Conservation (phyloP, 2,329 filamentous ascomycete genomes). For the Sclerotinia glacialis region DNA sequence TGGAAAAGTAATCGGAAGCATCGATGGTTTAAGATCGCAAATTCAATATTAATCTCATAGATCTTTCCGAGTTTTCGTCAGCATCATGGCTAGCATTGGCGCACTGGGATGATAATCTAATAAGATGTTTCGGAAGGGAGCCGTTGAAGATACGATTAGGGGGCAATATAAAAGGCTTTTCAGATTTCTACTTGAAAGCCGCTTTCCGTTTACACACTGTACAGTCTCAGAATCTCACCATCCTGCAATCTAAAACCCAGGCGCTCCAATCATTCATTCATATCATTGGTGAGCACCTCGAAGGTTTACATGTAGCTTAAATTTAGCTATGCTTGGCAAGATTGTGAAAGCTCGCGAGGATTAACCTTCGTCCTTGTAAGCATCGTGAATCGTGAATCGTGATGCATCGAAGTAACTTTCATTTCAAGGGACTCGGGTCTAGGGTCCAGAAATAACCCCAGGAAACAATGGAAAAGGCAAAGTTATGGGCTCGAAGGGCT, state of each 20-base stretch:
- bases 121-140: constrained; percentile 13
- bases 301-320: neutral
- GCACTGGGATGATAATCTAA: constrained; percentile 1
- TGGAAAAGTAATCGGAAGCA: neutral
- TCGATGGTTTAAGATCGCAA: neutral
- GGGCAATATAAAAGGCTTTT: neutral
- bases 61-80: neutral
- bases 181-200: constrained; percentile 8
- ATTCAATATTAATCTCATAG: constrained; percentile 1
- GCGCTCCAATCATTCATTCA: constrained; percentile 13
- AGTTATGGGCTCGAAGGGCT: constrained; percentile 6
- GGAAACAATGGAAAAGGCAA: constrained; percentile 1
- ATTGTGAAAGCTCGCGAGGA: neutral
- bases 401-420: neutral
- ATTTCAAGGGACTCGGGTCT: constrained; percentile 1
- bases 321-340: constrained; percentile 4
- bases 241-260: neutral
- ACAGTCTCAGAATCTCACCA: constrained; percentile 5
- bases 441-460: constrained; percentile 12
- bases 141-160: constrained; percentile 16
- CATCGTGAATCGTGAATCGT: neutral
- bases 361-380: neutral
- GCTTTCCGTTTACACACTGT: constrained; percentile 13
- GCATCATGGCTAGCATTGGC: constrained; percentile 5
- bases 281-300: neutral